These are phyloP conservation scores for Candida tallmaniae DNA, from an alignment of 805 yeast genomes.

Conservation along the genomic window DNA sequence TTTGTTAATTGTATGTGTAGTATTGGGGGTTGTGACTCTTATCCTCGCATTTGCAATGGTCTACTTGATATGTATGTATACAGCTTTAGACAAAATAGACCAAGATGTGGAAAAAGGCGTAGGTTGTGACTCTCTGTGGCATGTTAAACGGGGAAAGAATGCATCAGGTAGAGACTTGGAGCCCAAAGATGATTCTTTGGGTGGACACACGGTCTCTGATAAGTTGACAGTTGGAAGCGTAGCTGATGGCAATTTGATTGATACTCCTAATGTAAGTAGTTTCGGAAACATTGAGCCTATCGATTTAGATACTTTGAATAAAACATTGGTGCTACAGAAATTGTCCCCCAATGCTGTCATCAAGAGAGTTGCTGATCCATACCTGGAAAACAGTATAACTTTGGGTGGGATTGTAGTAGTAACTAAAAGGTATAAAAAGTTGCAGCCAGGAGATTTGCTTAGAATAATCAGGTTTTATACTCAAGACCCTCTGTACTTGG, in stretches of 20 bases:
- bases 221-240: no score
- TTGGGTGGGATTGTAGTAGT: conserved; percentile 33
- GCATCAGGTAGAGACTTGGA: no score
- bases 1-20: background rate
- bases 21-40: background rate
- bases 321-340: conserved; percentile 24
- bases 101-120: no score
- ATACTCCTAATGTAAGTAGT: no score
- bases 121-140: no score
- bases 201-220: no score
- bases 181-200: no score
- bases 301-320: conserved; percentile 23
- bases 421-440: conserved; percentile 20
- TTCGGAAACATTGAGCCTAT: no score
- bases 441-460: conserved; percentile 29
- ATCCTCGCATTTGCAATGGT: background rate
- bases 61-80: background rate
- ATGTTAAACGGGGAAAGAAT: no score
- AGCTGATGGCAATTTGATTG: no score
- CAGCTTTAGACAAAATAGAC: no score
- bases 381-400: conserved; percentile 17
- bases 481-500: no score
- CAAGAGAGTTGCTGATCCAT: conserved; percentile 25
- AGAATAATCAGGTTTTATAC: conserved; percentile 23
- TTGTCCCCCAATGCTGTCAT: conserved; percentile 16